Conservation (phyloP, 2,329 filamentous ascomycete species). For the Penicillium palitans region DNA sequence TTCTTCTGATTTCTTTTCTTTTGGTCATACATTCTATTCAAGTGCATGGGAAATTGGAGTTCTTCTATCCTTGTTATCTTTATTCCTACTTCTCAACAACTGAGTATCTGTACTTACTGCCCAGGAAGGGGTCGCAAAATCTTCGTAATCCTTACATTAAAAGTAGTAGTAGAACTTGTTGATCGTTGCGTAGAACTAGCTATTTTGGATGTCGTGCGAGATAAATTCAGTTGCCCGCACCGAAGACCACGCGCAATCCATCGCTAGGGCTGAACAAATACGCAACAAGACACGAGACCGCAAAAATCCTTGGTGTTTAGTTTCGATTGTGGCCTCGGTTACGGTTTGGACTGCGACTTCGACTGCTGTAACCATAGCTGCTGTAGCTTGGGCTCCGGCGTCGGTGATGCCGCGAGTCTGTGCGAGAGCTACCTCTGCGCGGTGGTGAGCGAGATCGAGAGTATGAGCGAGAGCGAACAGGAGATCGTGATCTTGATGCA, state of each 20-base stretch:
- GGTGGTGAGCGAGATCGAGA: conserved; percentile 47
- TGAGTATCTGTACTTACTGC: neutral
- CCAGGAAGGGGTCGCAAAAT: no score
- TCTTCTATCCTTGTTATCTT: neutral
- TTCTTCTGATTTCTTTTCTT: conserved; percentile 53
- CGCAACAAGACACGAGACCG: neutral
- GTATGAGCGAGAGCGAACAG: conserved; percentile 39
- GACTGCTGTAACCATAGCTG: conserved; percentile 62
- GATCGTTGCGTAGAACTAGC: neutral
- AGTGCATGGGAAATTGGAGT: neutral
- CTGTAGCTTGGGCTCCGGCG: conserved; percentile 63
- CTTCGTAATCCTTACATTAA: neutral
- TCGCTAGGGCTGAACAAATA: neutral
- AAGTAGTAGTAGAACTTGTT: neutral
- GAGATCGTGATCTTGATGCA: conserved; percentile 50
- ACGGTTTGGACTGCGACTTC: conserved; percentile 50
- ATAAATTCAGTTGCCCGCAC: neutral
- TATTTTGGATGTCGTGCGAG: neutral
- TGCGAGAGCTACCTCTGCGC: conserved; percentile 35
- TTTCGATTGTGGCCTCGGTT: conserved; percentile 46
- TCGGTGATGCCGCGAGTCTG: conserved; percentile 43
- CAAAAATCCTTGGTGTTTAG: neutral
- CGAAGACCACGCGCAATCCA: neutral
- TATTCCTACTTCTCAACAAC: neutral
- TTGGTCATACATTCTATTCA: neutral